Evolutionary conservation across 192 early-diverging fungal genomes (phyloP).

Genomic region (Linnemannia elongata): DNA sequence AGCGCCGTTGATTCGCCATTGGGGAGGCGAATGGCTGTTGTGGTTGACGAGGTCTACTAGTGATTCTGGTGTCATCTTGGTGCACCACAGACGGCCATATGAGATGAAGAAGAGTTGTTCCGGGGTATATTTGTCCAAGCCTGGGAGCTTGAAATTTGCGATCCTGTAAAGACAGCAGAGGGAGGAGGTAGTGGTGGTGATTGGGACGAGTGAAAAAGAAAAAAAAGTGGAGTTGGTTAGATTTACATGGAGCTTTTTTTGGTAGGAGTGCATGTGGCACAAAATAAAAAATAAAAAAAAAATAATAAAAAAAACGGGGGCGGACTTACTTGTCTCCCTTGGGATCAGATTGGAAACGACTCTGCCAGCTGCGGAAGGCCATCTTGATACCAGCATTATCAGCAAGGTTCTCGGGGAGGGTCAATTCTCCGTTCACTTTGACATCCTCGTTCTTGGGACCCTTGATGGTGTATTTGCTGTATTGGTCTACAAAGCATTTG

Average conservation of each 20-base stretch:
- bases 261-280: background rate
- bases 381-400: slow-evolving; percentile 75
- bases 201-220: too few species aligned
- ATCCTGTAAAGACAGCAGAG: slow-evolving; percentile 61
- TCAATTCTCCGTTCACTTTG: slow-evolving; percentile 63
- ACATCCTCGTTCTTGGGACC: slow-evolving; percentile 30
- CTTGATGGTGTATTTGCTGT: slow-evolving; percentile 59
- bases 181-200: background rate
- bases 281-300: slow-evolving; percentile 52
- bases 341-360: slow-evolving; percentile 10
- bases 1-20: slow-evolving; percentile 75
- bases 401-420: slow-evolving; percentile 76
- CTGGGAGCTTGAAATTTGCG: slow-evolving; percentile 55
- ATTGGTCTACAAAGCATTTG: slow-evolving; percentile 76
- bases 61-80: slow-evolving; percentile 23
- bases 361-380: slow-evolving; percentile 60
- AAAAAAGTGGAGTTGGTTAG: background rate
- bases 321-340: slow-evolving; percentile 43
- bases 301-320: too few species aligned
- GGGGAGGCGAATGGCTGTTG: background rate
- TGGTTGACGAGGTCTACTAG: slow-evolving; percentile 26
- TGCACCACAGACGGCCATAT: slow-evolving; percentile 74
- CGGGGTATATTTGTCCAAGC: slow-evolving; percentile 63
- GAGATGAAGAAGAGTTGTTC: slow-evolving; percentile 78
- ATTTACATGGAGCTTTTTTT: too few species aligned